Evolutionary conservation across 2,329 filamentous ascomycete genomes (phyloP).

Genomic region (Fusarium dimerum): DNA sequence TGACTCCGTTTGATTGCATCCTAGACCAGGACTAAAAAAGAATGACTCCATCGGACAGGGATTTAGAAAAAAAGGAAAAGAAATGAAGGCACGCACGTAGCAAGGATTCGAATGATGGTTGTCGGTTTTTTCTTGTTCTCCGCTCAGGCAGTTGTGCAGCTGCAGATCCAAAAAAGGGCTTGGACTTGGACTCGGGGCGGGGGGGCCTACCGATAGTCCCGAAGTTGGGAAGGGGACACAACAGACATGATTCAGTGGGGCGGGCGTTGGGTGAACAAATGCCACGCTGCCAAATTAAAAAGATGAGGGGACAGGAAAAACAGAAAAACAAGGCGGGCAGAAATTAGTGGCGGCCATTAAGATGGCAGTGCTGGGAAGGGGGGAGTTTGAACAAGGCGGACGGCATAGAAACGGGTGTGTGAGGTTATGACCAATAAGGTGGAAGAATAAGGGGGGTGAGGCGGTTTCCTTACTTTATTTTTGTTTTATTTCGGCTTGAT

Average conservation of each 20-base stretch:
- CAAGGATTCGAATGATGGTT: no score
- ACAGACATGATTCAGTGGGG: conserved; percentile 11
- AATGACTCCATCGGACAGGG: neutral
- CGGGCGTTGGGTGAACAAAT: conserved; percentile 6
- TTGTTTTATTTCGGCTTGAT: no score
- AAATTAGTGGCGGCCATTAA: conserved; percentile 23
- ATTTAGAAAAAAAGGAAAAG: neutral
- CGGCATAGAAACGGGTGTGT: conserved; percentile 24
- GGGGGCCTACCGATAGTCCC: conserved; percentile 10
- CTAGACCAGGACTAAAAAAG: neutral
- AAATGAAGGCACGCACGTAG: neutral
- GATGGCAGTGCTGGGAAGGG: conserved; percentile 1
- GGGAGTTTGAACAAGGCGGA: conserved; percentile 23
- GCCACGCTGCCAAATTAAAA: conserved; percentile 9
- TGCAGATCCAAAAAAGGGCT: neutral
- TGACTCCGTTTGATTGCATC: neutral
- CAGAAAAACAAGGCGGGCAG: conserved; percentile 21
- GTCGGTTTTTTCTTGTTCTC: neutral
- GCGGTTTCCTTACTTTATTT: conserved; percentile 14
- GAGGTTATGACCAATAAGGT: conserved; percentile 11
- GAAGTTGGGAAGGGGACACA: conserved; percentile 2
- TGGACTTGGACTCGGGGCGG: neutral
- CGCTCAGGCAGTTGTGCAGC: neutral
- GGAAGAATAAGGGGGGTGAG: conserved; percentile 16
- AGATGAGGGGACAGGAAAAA: conserved; percentile 8